phyloP scores from a whole-genome alignment of 1,284 basidiomycete species.

The Sutorius eximius region DNA sequence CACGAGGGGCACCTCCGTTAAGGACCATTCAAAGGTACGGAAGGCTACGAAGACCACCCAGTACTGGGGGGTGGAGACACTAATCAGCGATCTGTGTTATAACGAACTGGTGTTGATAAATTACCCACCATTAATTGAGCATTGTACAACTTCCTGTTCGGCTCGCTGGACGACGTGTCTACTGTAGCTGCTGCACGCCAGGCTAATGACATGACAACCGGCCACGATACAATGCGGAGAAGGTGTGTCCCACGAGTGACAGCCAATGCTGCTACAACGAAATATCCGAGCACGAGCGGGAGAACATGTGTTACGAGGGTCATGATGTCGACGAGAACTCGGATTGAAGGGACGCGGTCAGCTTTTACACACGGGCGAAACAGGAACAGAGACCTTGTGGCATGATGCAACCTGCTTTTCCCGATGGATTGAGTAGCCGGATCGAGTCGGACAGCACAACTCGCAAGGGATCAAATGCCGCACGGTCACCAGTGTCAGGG shows the following conservation, averaged over 20 bases:
- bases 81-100: neutral
- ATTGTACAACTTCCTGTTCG: conserved; percentile 39
- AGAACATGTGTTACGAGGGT: neutral
- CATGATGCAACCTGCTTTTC: neutral
- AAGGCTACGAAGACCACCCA: conserved; percentile 9
- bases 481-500: neutral
- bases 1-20: conserved; percentile 5
- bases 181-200: conserved; percentile 43
- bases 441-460: too few relatives aligned
- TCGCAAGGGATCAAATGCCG: too few relatives aligned
- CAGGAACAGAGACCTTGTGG: neutral
- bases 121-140: conserved; percentile 38
- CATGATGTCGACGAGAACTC: neutral
- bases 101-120: neutral
- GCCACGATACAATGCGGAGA: conserved; percentile 46
- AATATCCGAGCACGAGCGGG: neutral
- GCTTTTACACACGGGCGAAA: neutral
- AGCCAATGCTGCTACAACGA: neutral
- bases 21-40: conserved; percentile 23
- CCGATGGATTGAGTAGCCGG: neutral
- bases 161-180: conserved; percentile 40
- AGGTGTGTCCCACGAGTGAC: conserved; percentile 33
- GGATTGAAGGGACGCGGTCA: neutral
- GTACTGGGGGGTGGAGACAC: neutral
- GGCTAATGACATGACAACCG: conserved; percentile 41